These are phyloP conservation scores for Leptographium lundbergii DNA, from an alignment of 2,329 filamentous ascomycete genomes.

Conservation along the genomic window DNA sequence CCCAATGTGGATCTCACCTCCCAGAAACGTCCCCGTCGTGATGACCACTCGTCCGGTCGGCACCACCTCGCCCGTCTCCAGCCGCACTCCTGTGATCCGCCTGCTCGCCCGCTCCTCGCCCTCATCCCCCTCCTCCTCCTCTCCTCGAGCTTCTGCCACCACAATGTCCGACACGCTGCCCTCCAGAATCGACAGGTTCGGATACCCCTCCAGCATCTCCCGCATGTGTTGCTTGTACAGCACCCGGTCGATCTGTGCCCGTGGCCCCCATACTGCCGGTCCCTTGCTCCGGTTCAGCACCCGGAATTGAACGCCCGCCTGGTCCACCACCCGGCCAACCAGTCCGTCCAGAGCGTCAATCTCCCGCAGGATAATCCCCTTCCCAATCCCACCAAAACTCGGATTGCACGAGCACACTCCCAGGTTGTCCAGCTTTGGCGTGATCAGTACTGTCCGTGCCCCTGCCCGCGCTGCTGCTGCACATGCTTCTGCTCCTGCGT, in stretches of 20 bases:
- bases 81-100: slow-evolving; percentile 69
- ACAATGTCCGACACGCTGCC: slow-evolving; percentile 91
- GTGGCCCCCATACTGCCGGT: slow-evolving; percentile 90
- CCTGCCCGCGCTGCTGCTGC: slow-evolving; percentile 81
- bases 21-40: slow-evolving; percentile 89
- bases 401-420: slow-evolving; percentile 96
- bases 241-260: slow-evolving; percentile 86
- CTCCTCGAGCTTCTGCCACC: slow-evolving; percentile 24
- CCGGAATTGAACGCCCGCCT: slow-evolving; percentile 87
- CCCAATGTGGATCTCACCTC: slow-evolving; percentile 93
- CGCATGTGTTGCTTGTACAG: slow-evolving; percentile 87
- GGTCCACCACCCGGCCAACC: slow-evolving; percentile 79
- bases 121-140: slow-evolving; percentile 28
- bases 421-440: slow-evolving; percentile 76
- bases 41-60: slow-evolving; percentile 75
- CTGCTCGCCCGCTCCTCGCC: slow-evolving; percentile 22
- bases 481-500: slow-evolving; percentile 89
- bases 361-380: slow-evolving; percentile 90
- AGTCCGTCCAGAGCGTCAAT: slow-evolving; percentile 90
- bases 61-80: slow-evolving; percentile 80
- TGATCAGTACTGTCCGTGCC: slow-evolving; percentile 79
- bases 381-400: slow-evolving; percentile 95
- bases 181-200: slow-evolving; percentile 67
- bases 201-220: slow-evolving; percentile 67
- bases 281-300: slow-evolving; percentile 82